phyloP scores from a whole-genome alignment of 2,329 filamentous ascomycete species.

The Westerdykella aurantiaca region DNA sequence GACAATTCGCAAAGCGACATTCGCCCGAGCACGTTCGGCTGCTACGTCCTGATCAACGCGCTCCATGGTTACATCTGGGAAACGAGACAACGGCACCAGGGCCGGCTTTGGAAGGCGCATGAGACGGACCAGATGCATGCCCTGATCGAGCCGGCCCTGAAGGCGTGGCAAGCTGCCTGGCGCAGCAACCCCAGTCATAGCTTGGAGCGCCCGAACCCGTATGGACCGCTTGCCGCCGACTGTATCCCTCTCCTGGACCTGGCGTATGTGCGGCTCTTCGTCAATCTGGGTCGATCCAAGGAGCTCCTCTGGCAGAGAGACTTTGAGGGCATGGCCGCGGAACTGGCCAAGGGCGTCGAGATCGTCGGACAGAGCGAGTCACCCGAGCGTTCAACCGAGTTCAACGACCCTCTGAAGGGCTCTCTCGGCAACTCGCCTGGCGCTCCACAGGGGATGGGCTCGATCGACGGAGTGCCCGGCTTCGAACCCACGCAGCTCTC shows the following conservation, averaged over 20 bases:
- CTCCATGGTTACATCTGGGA: conserved; percentile 99
- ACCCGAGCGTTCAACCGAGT: conserved; percentile 39
- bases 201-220: conserved; percentile 77
- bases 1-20: conserved; percentile 58
- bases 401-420: conserved; percentile 24
- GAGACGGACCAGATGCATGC: conserved; percentile 95
- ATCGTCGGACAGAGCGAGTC: conserved; percentile 67
- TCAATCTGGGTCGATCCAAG: conserved; percentile 86
- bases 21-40: conserved; percentile 84
- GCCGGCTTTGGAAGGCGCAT: conserved; percentile 80
- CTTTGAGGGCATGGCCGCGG: conserved; percentile 85
- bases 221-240: conserved; percentile 80
- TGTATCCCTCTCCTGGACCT: conserved; percentile 86
- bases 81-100: conserved; percentile 82
- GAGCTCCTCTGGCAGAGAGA: conserved; percentile 92
- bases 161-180: conserved; percentile 94
- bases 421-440: conserved; percentile 13
- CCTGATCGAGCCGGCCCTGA: conserved; percentile 87
- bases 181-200: conserved; percentile 78
- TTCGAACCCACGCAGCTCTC: conserved; percentile 48
- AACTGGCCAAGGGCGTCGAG: conserved; percentile 72
- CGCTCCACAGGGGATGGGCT: conserved; percentile 29
- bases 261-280: conserved; percentile 86
- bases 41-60: conserved; percentile 84
- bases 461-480: conserved; percentile 14